Evolutionary conservation across 768 basidiomycete genomes (phyloP), one percentile per base, ranked within the genome.

Genomic region (Dictyophora rubrovolvata): DNA sequence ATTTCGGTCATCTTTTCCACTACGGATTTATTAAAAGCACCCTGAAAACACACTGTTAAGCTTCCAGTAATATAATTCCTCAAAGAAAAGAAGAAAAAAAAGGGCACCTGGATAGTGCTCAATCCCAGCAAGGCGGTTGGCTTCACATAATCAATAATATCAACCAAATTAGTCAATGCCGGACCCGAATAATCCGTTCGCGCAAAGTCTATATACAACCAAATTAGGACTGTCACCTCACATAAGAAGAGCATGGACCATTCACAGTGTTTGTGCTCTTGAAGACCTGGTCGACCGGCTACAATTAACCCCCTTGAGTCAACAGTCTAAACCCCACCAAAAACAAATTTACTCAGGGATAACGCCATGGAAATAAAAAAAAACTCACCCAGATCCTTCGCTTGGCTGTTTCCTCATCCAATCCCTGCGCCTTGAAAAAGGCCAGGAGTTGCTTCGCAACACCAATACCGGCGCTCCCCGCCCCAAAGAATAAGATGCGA

Each of bases 91-190:
- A 4, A 42, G 36, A 14, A 37, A 37, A 14, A 42, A 14, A 42
- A 4, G 4, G 71, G 69, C 7, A 72, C 73, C 20, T 70, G 69
- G 54, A 73, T 73, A 20, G 76, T 76, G 36, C 71, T 72, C 12
- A 77, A 66, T 6, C 76, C 76, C 59, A 77, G 68, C 42, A 77
- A 70, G 6, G 74, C 74, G 11, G 76, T 76, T 7, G 76, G 75
- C 60, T 72, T 65, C 65, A 75, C 74, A 64, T 72, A 68, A 35
- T 76, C 70, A 63, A 77, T 66, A 33, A 76, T 74, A 18, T 73
- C 69, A 42, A 67, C 63, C 35, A 76, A 67, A 11, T 67, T 66
- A 34, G 67, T 66, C 61, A 71, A 70, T 55, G 73, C 69, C 35
- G 70, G 68, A 12, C 73, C 69, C 22, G 64, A 63, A 61, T 73